A percentile compares a stretch with the other conserved stretches of the same genome.
Evolutionary conservation across 2,329 filamentous ascomycete species (phyloP).

Genomic region (Capronia coronata): DNA sequence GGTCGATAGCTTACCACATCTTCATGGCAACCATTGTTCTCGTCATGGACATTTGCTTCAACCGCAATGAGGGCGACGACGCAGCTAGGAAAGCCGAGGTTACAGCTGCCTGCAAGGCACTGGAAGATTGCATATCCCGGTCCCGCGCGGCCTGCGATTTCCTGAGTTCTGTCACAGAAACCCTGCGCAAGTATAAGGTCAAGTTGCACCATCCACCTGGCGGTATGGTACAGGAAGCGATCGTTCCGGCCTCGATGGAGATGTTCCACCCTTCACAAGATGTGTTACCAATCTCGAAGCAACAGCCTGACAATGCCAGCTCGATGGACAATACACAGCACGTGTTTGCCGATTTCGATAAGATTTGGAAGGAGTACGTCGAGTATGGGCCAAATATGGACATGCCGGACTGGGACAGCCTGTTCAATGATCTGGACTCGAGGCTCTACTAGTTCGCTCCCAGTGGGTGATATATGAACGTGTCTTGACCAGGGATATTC

Average conservation of each 20-base stretch:
- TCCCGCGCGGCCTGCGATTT: slow-evolving; percentile 33
- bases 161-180: slow-evolving; percentile 36
- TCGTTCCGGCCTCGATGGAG: not conserved
- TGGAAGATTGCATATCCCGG: slow-evolving; percentile 34
- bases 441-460: not conserved
- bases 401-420: slow-evolving; percentile 24
- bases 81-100: slow-evolving; percentile 36
- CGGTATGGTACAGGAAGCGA: not conserved
- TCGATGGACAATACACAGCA: slow-evolving; percentile 12
- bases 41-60: slow-evolving; percentile 39
- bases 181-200: slow-evolving; percentile 33
- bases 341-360: slow-evolving; percentile 21
- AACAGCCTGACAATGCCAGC: not conserved
- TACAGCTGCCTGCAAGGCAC: slow-evolving; percentile 35
- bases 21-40: slow-evolving; percentile 39
- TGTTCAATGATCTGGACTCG: slow-evolving; percentile 25
- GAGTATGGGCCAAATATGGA: slow-evolving; percentile 19
- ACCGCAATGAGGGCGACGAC: slow-evolving; percentile 35
- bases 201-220: slow-evolving; percentile 6
- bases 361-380: slow-evolving; percentile 24
- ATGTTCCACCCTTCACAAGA: not conserved
- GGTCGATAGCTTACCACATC: slow-evolving; percentile 35
- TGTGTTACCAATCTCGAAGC: not conserved
- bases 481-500: too few species aligned
- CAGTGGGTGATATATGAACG: not conserved